Conservation (phyloP, 768 basidiomycete genomes). For the Boletus rex-veris region DNA sequence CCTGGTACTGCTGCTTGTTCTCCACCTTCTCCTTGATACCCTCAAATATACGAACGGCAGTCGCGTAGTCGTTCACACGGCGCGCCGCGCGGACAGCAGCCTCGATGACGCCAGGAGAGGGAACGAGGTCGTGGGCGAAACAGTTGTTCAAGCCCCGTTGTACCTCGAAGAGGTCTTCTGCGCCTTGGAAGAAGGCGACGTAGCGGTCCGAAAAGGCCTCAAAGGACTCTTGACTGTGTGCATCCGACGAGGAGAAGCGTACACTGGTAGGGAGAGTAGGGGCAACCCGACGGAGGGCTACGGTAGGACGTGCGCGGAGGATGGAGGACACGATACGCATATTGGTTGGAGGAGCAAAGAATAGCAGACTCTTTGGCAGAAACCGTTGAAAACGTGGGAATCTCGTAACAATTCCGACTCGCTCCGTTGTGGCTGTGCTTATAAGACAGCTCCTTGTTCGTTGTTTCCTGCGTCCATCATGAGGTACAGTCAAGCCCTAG, state of each 20-base stretch:
- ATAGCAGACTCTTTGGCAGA: not conserved
- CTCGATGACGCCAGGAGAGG: constrained; percentile 78
- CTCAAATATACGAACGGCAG: constrained; percentile 94
- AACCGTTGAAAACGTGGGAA: constrained; percentile 11
- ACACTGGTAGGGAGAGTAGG: constrained; percentile 39
- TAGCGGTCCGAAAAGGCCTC: constrained; percentile 94
- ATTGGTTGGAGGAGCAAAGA: constrained; percentile 22
- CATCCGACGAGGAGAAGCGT: constrained; percentile 44
- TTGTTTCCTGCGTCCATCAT: too few species aligned
- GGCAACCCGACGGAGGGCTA: constrained; percentile 39
- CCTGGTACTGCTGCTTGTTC: constrained; percentile 92
- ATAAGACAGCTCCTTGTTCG: too few species aligned
- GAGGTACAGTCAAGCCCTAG: too few species aligned
- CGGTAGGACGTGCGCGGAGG: constrained; percentile 58
- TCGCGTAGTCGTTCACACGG: constrained; percentile 95
- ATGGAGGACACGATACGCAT: constrained; percentile 63
- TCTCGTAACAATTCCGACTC: constrained; percentile 11
- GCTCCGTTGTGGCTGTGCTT: constrained; percentile 21
- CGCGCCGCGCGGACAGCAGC: constrained; percentile 84
- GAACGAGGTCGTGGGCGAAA: constrained; percentile 97
- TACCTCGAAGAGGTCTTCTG: constrained; percentile 96
- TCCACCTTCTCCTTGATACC: constrained; percentile 97
- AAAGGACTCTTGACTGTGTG: constrained; percentile 86
- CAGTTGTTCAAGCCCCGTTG: constrained; percentile 99
- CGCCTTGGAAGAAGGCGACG: constrained; percentile 87